Evolutionary conservation across 805 yeast species (phyloP).

Genomic region (Myxozyma mucilagina): DNA sequence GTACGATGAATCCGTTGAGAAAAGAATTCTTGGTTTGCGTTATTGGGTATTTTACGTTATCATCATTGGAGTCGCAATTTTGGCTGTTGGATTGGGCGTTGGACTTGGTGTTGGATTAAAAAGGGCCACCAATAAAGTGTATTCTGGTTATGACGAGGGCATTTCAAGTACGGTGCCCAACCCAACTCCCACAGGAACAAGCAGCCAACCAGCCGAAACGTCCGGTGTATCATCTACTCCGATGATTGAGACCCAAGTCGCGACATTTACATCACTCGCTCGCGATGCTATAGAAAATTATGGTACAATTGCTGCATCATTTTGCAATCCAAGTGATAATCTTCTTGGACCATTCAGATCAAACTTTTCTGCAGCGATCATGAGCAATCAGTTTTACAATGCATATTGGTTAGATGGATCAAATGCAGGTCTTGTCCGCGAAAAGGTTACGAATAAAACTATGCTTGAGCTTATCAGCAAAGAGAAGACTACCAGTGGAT

Average conservation of each 20-base stretch:
- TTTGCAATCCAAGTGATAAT: background rate
- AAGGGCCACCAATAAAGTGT: background rate
- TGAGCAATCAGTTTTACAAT: background rate
- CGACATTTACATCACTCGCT: background rate
- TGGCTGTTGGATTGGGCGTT: slow-evolving; percentile 7
- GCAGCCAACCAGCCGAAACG: background rate
- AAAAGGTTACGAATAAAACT: background rate
- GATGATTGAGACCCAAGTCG: background rate
- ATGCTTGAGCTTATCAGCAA: background rate
- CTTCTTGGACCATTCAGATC: background rate
- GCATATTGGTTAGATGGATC: slow-evolving; percentile 8
- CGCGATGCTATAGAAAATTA: background rate
- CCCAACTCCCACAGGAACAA: background rate
- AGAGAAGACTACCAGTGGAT: background rate
- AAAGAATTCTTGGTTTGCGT: background rate
- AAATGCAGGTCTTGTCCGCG: background rate
- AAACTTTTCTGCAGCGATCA: background rate
- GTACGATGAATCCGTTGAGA: background rate
- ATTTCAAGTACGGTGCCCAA: background rate
- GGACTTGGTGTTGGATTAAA: slow-evolving; percentile 8
- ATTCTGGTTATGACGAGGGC: background rate
- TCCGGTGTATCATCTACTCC: background rate
- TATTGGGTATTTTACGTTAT: background rate
- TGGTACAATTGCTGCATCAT: background rate
- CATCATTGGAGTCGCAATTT: background rate